Base-by-base conservation (phyloP, 2,329 filamentous ascomycete genomes). In the Cadophora sp. region DNA sequence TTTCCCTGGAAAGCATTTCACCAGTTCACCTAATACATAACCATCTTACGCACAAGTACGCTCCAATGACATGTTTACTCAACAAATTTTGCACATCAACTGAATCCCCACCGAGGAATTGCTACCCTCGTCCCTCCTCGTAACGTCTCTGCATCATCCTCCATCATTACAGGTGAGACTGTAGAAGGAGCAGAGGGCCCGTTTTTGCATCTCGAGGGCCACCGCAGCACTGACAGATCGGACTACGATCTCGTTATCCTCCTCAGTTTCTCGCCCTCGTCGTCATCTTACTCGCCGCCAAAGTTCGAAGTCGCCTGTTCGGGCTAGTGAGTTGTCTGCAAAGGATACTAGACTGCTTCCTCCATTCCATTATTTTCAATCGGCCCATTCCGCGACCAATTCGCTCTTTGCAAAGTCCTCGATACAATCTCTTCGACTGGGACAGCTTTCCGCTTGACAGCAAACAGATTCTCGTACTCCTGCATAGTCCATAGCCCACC, bases 391-490 rank as follows among this genome's bases (percentile, higher is more conserved):
- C 22, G 26, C 2, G 9, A 59, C 2, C 4, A 4, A 14, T 62
- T 9, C 2, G 37, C 24, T 2, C 22, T 26, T 14, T 48, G 37
- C 19, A 62, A 27, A 48, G 37, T 48, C 26, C 60, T 31, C 34
- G 31, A 53, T 9, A 60, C 27, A 34, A 67, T 60, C 3, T 67
- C 65, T n/a, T 22, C n/a, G 27, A 67, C 37, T 1, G 60, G 65
- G 24, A 67, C 65, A n/a, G 46, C 51, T 26, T 67, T 67, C 31
- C 65, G 51, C 9, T 31, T 37, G 26, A 67, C 60, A n/a, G 27
- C 29, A 40, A 56, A 50, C 1, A 31, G 22, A 24, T 55, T 64
- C 22, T 55, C 26, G 24, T 53, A 55, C 1, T 29, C 34, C 8
- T 55, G n/a, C 6, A 40, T n/a, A 43, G 19, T 24, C 24, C 50